These are phyloP conservation scores for Fraxinus sp. DNA, from an alignment of 305 asterid genomes.

Conservation along the genomic window DNA sequence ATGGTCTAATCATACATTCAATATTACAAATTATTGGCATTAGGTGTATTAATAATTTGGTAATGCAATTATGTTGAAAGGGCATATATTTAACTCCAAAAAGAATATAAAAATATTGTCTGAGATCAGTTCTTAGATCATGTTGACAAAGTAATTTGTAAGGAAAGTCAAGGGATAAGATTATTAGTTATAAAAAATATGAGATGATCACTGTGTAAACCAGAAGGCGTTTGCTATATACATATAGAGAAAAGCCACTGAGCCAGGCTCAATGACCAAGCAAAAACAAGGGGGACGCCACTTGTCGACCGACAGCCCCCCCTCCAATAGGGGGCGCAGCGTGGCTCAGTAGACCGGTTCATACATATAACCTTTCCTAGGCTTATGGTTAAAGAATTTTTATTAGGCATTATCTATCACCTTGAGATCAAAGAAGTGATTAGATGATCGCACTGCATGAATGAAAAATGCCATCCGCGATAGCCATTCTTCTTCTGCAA, in stretches of 20 bases:
- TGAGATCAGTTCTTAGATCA: not conserved
- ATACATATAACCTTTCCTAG: not conserved
- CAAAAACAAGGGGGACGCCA: too few species aligned
- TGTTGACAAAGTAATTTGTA: not conserved
- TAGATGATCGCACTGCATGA: not conserved
- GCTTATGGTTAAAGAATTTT: not conserved
- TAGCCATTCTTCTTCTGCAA: not conserved
- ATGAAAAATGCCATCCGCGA: not conserved
- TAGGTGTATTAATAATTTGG: not conserved
- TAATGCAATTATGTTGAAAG: not conserved
- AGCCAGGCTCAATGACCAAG: too few species aligned
- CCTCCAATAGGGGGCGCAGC: too few species aligned
- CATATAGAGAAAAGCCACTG: too few species aligned
- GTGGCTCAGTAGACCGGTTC: too few species aligned
- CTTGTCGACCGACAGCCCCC: too few species aligned
- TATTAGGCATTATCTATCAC: not conserved
- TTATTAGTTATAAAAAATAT: not conserved
- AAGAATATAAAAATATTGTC: not conserved
- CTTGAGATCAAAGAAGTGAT: not conserved
- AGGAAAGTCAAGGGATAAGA: not conserved
- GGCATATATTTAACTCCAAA: not conserved
- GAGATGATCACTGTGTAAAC: not conserved
- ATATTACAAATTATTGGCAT: not conserved
- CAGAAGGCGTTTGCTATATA: not conserved
- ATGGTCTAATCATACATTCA: not conserved